A percentile compares a stretch with the other conserved stretches of the same genome.
Evolutionary conservation across 2,329 filamentous ascomycete species (phyloP).

Genomic region (Penicillium hesseltinei): DNA sequence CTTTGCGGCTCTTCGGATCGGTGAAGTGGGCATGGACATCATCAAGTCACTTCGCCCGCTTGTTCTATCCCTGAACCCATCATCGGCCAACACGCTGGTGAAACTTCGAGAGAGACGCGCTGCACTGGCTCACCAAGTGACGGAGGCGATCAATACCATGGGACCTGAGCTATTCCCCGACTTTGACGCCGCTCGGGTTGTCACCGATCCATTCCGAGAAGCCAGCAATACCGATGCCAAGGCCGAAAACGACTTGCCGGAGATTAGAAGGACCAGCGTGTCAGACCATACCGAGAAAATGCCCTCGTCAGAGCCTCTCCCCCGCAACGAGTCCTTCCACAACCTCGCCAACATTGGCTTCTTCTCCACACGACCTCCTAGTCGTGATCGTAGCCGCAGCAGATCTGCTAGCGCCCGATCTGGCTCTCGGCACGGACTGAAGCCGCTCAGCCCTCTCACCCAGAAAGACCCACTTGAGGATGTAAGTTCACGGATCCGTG

Average conservation of each 20-base stretch:
- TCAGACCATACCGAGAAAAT: constrained; percentile 25
- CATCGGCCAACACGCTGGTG: constrained; percentile 78
- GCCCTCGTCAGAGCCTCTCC: constrained; percentile 53
- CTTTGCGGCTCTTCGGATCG: constrained; percentile 89
- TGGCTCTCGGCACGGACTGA: constrained; percentile 64
- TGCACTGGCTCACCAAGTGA: constrained; percentile 76
- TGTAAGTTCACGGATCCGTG: constrained; percentile 78
- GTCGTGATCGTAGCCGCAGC: constrained; percentile 70
- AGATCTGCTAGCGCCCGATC: constrained; percentile 65
- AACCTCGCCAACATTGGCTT: constrained; percentile 85
- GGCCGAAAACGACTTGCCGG: constrained; percentile 16
- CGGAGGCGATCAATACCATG: constrained; percentile 88
- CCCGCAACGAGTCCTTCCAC: constrained; percentile 89
- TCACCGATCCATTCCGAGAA: constrained; percentile 53
- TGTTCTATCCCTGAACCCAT: constrained; percentile 78
- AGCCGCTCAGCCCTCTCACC: constrained; percentile 66
- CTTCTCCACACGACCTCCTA: constrained; percentile 85
- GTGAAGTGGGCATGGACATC: constrained; percentile 98
- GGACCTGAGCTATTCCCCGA: constrained; percentile 97
- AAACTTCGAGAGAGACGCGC: constrained; percentile 71
- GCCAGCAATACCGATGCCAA: constrained; percentile 17
- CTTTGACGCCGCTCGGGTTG: constrained; percentile 74
- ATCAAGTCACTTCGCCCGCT: constrained; percentile 90
- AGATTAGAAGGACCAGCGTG: constrained; percentile 26
- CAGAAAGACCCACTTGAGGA: constrained; percentile 73